phyloP scores from a whole-genome alignment of 2,329 filamentous ascomycete genomes.

The Orbilia blumenaviensis region DNA sequence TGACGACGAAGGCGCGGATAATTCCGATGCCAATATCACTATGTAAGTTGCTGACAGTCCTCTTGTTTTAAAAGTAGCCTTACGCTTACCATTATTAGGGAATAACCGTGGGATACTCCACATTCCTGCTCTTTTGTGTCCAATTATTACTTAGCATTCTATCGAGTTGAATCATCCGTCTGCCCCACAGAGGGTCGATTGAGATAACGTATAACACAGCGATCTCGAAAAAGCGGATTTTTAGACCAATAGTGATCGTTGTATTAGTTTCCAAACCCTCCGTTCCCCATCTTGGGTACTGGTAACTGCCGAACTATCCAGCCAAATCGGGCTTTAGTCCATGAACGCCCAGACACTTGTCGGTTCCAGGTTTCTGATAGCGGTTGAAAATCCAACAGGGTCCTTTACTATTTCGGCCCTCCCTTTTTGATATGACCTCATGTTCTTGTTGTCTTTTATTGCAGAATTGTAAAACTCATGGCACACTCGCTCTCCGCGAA shows the following conservation, averaged over 20 bases:
- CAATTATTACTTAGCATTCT: neutral
- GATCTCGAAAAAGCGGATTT: no score
- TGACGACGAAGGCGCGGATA: constrained; percentile 49
- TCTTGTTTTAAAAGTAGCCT: neutral
- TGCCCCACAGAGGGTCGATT: neutral
- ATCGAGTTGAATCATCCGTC: neutral
- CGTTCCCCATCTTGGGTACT: neutral
- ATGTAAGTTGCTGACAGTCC: constrained; percentile 16
- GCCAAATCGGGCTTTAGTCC: neutral
- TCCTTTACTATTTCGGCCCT: neutral
- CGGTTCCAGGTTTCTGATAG: no score
- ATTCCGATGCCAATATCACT: constrained; percentile 49
- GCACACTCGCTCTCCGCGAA: neutral
- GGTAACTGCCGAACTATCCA: constrained; percentile 1
- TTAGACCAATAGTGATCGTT: neutral
- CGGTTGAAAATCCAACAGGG: neutral
- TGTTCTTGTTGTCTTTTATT: no score
- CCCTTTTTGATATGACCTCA: neutral
- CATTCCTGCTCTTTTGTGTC: no score
- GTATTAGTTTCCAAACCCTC: constrained; percentile 2
- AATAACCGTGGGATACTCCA: no score
- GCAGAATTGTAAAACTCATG: no score
- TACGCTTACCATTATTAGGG: no score
- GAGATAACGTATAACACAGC: neutral
- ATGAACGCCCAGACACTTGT: neutral